phyloP scores from a whole-genome alignment of 2,329 filamentous ascomycete genomes.

The Nigrospora osmanthi region DNA sequence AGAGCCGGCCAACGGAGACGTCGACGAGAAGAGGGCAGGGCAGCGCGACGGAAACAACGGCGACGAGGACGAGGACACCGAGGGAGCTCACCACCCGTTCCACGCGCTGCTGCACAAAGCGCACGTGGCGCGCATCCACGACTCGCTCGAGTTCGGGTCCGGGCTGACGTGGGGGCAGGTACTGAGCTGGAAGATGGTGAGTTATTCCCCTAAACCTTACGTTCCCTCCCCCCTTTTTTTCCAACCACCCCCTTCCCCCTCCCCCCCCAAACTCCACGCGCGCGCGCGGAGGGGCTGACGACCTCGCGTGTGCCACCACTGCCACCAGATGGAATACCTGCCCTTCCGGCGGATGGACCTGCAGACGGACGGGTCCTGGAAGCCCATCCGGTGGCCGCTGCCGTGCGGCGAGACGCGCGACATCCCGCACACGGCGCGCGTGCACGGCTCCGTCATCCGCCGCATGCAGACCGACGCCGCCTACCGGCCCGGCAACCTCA shows the following conservation, averaged over 20 bases:
- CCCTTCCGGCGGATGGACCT: conserved; percentile 78
- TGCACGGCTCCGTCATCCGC: conserved; percentile 68
- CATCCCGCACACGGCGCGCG: conserved; percentile 59
- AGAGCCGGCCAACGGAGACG: no score
- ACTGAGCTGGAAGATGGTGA: conserved; percentile 54
- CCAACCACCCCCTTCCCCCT: no score
- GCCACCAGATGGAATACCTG: conserved; percentile 71
- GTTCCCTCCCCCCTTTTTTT: neutral
- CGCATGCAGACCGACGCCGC: conserved; percentile 55
- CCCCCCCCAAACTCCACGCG: no score
- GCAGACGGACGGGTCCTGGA: conserved; percentile 65
- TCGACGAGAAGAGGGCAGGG: no score
- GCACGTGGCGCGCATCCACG: conserved; percentile 52
- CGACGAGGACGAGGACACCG: neutral
- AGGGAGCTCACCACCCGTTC: conserved; percentile 31
- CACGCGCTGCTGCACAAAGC: conserved; percentile 51
- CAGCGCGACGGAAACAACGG: neutral
- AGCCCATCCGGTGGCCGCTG: conserved; percentile 71
- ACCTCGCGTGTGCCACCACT: no score
- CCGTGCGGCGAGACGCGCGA: conserved; percentile 73
- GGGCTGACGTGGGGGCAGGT: conserved; percentile 51
- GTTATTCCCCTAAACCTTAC: neutral
- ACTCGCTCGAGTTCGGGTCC: conserved; percentile 58
- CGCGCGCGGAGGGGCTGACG: no score
- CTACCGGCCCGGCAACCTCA: conserved; percentile 73